These are phyloP conservation scores for Apiospora malaysiana DNA, from an alignment of 2,329 filamentous ascomycete genomes.

Conservation along the genomic window DNA sequence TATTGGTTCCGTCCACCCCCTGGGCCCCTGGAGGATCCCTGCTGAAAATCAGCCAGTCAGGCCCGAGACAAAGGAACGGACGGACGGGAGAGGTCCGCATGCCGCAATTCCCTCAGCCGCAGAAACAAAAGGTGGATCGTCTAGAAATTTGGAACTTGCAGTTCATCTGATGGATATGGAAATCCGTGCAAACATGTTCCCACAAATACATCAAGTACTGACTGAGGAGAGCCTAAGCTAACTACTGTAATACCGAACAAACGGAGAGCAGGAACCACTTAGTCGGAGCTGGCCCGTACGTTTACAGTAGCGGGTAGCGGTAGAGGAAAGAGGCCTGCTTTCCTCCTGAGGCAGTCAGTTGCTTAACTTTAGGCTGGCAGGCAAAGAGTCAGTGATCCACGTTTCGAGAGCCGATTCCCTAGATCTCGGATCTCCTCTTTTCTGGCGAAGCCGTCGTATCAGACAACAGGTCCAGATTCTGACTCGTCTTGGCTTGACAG, in stretches of 20 bases:
- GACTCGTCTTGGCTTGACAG: not conserved
- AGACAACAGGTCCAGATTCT: not conserved
- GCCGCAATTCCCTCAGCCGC: not conserved
- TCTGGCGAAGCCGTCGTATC: no score
- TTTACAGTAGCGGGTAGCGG: not conserved
- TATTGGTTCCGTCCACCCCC: no score
- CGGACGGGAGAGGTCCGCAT: conserved; percentile 11
- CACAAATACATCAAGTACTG: not conserved
- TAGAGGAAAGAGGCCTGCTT: no score
- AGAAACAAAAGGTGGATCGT: not conserved
- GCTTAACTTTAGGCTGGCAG: no score
- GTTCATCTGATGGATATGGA: conserved; percentile 1
- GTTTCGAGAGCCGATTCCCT: not conserved
- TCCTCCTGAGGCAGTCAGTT: no score
- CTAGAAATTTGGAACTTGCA: not conserved
- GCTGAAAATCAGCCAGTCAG: not conserved
- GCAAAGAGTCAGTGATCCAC: not conserved
- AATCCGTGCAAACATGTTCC: not conserved
- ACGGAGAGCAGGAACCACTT: not conserved
- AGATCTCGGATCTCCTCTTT: not conserved
- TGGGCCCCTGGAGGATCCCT: conserved; percentile 1
- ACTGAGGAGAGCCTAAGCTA: not conserved
- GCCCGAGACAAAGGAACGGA: conserved; percentile 7
- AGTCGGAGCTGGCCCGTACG: not conserved
- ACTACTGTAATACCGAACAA: not conserved